Conservation (phyloP, 1,139 yeast genomes). For the Pichia sp. region DNA sequence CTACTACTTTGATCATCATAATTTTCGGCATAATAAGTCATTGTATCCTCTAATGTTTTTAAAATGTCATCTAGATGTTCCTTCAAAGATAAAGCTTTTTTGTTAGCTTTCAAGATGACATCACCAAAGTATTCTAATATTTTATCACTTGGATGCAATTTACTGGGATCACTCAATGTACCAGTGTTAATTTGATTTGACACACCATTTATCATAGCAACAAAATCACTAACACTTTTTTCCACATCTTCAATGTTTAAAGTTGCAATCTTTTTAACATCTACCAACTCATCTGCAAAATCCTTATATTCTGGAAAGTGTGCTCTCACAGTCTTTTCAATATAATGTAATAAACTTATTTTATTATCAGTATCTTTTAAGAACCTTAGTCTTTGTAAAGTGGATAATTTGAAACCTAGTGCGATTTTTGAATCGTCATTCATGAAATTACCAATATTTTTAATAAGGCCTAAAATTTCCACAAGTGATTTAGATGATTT, state of each 20-base stretch:
- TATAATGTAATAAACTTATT: constrained; percentile 77
- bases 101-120: constrained; percentile 58
- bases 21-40: constrained; percentile 84
- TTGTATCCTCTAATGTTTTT: constrained; percentile 49
- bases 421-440: constrained; percentile 78
- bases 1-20: constrained; percentile 51
- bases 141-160: constrained; percentile 73
- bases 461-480: constrained; percentile 64
- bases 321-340: constrained; percentile 71
- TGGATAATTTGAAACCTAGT: constrained; percentile 73
- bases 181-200: constrained; percentile 59
- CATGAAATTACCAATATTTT: constrained; percentile 90
- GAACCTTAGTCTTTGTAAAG: constrained; percentile 75
- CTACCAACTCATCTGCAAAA: constrained; percentile 68
- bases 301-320: constrained; percentile 72
- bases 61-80: constrained; percentile 51
- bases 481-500: constrained; percentile 57
- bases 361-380: constrained; percentile 79
- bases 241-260: constrained; percentile 72
- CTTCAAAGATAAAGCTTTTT: constrained; percentile 50
- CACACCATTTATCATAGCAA: constrained; percentile 47
- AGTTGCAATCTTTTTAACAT: constrained; percentile 58
- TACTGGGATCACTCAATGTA: constrained; percentile 58
- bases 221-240: constrained; percentile 61
- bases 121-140: constrained; percentile 42